Evolutionary conservation across 768 basidiomycete species (phyloP).

Genomic region (Russula sp.): DNA sequence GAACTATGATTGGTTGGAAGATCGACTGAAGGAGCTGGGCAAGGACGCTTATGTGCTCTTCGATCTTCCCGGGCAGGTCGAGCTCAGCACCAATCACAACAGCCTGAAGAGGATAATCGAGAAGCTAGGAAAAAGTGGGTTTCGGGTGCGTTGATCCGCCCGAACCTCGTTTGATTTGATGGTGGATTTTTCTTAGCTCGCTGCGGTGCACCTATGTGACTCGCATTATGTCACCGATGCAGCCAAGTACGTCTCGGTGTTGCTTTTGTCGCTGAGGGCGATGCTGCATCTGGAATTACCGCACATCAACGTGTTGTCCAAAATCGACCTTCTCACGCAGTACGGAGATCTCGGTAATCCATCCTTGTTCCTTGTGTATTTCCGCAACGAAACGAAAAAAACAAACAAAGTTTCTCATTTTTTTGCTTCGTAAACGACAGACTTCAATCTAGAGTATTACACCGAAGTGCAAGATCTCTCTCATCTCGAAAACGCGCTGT

Average conservation of each 20-base stretch:
- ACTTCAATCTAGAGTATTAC: conserved; percentile 96
- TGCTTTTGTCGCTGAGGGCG: conserved; percentile 85
- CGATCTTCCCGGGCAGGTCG: conserved; percentile 96
- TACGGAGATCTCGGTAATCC: conserved; percentile 82
- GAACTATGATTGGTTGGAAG: conserved; percentile 89
- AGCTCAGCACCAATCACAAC: conserved; percentile 92
- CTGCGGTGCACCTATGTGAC: conserved; percentile 85
- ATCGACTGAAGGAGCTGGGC: conserved; percentile 53
- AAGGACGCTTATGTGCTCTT: conserved; percentile 83
- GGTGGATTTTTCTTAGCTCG: conserved; percentile 15
- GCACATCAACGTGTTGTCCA: conserved; percentile 94
- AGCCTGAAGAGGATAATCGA: conserved; percentile 70
- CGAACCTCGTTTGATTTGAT: too few species aligned
- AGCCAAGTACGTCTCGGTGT: conserved; percentile 87
- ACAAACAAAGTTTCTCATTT: neutral
- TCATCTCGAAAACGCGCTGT: conserved; percentile 72
- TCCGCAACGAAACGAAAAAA: too few species aligned
- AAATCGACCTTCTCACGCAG: conserved; percentile 82
- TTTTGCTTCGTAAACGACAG: conserved; percentile 38
- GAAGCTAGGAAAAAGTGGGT: conserved; percentile 63
- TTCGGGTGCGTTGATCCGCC: conserved; percentile 57
- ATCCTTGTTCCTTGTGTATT: too few species aligned
- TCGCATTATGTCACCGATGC: conserved; percentile 97
- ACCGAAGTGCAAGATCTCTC: conserved; percentile 96
- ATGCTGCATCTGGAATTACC: conserved; percentile 99